phyloP scores from a whole-genome alignment of 163 green algal species.

The Botryococcus braunii region DNA sequence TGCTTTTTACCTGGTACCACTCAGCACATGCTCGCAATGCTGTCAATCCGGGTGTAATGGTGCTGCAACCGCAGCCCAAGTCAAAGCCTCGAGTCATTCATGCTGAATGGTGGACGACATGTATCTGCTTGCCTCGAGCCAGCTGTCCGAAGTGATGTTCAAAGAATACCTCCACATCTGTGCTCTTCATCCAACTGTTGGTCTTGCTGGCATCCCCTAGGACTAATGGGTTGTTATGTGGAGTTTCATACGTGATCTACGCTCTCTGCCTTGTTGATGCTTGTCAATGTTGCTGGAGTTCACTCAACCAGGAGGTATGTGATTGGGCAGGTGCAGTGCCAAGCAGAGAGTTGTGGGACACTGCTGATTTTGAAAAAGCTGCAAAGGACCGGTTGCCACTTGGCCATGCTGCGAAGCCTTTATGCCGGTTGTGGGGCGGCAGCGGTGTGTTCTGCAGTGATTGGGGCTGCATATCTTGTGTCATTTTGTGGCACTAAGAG shows the following conservation, averaged over 20 bases:
- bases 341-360: constrained; percentile 29
- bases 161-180: too few species aligned
- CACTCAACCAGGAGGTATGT: constrained; percentile 11
- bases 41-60: too few species aligned
- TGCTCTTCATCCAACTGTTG: not conserved
- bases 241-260: too few species aligned
- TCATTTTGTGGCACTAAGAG: constrained; percentile 54
- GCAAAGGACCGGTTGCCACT: constrained; percentile 10
- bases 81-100: too few species aligned
- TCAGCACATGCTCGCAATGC: too few species aligned
- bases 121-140: too few species aligned
- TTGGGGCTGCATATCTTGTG: constrained; percentile 56
- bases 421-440: constrained; percentile 48
- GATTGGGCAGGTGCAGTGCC: constrained; percentile 43
- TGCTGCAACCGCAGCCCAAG: too few species aligned
- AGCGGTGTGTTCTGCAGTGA: constrained; percentile 34
- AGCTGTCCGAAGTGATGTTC: too few species aligned
- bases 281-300: not conserved
- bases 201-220: not conserved
- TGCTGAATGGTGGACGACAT: too few species aligned
- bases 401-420: constrained; percentile 20
- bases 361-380: constrained; percentile 30
- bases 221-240: not conserved
- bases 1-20: too few species aligned
- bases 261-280: too few species aligned